Conservation (phyloP, 1,284 basidiomycete genomes). For the Malassezia caprae region DNA sequence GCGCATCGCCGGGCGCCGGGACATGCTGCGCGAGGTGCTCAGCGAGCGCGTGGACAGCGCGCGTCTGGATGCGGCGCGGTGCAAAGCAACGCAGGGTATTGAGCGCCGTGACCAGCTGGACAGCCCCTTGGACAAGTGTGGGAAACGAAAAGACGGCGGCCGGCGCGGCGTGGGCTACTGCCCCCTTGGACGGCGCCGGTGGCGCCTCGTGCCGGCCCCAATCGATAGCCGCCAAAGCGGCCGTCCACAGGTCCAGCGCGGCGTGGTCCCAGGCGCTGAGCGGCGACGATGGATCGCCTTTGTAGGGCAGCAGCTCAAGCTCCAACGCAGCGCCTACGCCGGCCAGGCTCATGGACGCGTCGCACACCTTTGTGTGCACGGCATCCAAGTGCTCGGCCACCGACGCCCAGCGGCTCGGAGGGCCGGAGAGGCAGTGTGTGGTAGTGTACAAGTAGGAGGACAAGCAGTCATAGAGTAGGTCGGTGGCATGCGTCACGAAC, state of each 20-base stretch:
- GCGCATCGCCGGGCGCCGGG: background rate
- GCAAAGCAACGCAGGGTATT: conserved; percentile 15
- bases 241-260: background rate
- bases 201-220: background rate
- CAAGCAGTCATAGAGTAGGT: background rate
- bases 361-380: background rate
- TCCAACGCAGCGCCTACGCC: background rate
- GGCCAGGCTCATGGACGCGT: background rate
- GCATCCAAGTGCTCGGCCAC: background rate
- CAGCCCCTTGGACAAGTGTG: background rate
- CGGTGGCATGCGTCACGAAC: background rate
- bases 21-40: background rate
- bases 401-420: background rate
- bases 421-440: background rate
- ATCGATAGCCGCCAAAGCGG: background rate
- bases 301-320: background rate
- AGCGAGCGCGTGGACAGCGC: background rate
- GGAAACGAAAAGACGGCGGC: background rate
- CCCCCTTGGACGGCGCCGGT: background rate
- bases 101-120: background rate
- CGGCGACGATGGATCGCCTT: background rate
- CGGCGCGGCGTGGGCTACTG: background rate
- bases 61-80: background rate
- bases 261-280: background rate
- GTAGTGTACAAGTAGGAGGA: background rate